A percentile compares a stretch with the other conserved stretches of the same genome.
Evolutionary conservation across 768 basidiomycete species (phyloP).

Genomic region (Suillus paluster): DNA sequence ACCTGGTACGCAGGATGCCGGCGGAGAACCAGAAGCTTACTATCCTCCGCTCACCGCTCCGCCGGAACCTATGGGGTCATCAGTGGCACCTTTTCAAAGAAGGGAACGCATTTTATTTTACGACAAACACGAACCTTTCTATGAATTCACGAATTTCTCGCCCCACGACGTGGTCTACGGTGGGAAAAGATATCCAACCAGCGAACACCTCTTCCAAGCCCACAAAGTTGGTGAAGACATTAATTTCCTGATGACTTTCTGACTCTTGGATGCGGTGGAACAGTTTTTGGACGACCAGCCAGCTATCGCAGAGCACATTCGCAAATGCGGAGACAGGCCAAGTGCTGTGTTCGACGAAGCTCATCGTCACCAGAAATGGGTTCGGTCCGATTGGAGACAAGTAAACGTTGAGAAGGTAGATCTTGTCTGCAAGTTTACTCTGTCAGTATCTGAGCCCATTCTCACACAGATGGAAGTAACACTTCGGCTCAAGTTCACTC

Average conservation of each 20-base stretch:
- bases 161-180: conserved; percentile 64
- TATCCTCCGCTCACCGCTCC: conserved; percentile 40
- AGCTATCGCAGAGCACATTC: conserved; percentile 69
- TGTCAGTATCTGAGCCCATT: neutral
- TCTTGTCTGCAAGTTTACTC: neutral
- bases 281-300: conserved; percentile 67
- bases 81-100: conserved; percentile 34
- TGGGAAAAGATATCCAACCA: conserved; percentile 71
- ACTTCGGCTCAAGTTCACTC: conserved; percentile 70
- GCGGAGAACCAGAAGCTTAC: conserved; percentile 19
- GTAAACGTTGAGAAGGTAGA: conserved; percentile 68
- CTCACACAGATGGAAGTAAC: conserved; percentile 63
- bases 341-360: conserved; percentile 71
- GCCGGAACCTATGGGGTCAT: conserved; percentile 29
- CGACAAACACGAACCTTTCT: conserved; percentile 63
- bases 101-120: conserved; percentile 60
- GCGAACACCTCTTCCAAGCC: conserved; percentile 79
- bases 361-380: conserved; percentile 62
- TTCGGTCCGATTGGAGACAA: conserved; percentile 68
- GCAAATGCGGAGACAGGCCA: conserved; percentile 64
- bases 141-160: conserved; percentile 79
- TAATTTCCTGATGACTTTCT: neutral
- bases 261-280: conserved; percentile 3
- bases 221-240: conserved; percentile 53
- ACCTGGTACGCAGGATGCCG: conserved; percentile 8